Evolutionary conservation across 2,329 filamentous ascomycete genomes (phyloP).

Genomic region (Microascus cirrosus): DNA sequence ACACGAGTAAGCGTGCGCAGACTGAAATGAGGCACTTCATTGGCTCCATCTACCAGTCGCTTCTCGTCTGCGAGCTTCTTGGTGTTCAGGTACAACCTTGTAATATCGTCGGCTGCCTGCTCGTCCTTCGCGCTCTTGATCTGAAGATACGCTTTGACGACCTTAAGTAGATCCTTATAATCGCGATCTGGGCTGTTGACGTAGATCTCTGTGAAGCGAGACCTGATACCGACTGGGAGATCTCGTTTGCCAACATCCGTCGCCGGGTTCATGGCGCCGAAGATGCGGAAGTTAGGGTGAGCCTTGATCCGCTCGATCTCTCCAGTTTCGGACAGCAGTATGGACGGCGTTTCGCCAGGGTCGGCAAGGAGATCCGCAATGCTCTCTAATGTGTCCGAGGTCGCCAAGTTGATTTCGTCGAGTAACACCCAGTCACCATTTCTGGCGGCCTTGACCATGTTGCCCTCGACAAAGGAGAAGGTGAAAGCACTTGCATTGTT

Average conservation of each 20-base stretch:
- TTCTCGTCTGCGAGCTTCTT: slow-evolving; percentile 74
- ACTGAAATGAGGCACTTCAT: slow-evolving; percentile 94
- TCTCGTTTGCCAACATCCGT: slow-evolving; percentile 96
- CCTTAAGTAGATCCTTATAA: slow-evolving; percentile 71
- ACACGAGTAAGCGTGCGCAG: slow-evolving; percentile 86
- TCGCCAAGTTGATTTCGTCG: slow-evolving; percentile 94
- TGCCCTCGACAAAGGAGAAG: slow-evolving; percentile 93
- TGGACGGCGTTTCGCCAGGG: slow-evolving; percentile 60
- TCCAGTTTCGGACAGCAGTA: slow-evolving; percentile 85
- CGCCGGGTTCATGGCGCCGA: slow-evolving; percentile 97
- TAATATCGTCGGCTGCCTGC: slow-evolving; percentile 68
- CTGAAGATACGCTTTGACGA: slow-evolving; percentile 82
- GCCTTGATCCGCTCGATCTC: slow-evolving; percentile 83
- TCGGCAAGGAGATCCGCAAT: slow-evolving; percentile 81
- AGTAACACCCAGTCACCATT: slow-evolving; percentile 96
- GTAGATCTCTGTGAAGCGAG: slow-evolving; percentile 91
- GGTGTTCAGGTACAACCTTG: slow-evolving; percentile 77
- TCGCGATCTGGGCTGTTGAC: slow-evolving; percentile 84
- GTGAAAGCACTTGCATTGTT: slow-evolving; percentile 68
- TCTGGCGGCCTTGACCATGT: slow-evolving; percentile 87
- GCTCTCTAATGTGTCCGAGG: slow-evolving; percentile 87
- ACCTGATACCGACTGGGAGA: slow-evolving; percentile 75
- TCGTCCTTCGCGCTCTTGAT: slow-evolving; percentile 60
- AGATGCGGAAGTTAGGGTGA: slow-evolving; percentile 88
- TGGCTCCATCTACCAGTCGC: slow-evolving; percentile 82